Evolutionary conservation across 192 early-diverging fungal species (phyloP).

Genomic region (Coemansia sp.): DNA sequence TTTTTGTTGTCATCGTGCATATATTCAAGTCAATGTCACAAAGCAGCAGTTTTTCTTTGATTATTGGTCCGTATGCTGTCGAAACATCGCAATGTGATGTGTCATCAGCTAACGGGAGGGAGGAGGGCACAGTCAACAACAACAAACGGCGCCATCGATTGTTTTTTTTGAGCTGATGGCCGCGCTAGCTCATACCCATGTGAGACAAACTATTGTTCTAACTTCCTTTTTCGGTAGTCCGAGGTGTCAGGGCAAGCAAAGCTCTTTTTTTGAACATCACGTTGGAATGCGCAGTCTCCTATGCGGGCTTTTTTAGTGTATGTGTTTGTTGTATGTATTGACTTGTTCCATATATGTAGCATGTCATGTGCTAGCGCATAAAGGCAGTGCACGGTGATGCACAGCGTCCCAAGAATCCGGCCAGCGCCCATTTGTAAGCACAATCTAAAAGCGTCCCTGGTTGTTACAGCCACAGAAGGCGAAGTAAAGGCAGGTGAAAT

Average conservation of each 20-base stretch:
- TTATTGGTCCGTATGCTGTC: too few species aligned
- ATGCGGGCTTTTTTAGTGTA: too few species aligned
- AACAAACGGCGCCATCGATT: too few species aligned
- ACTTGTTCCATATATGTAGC: not conserved
- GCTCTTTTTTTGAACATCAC: not conserved
- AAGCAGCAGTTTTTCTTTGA: too few species aligned
- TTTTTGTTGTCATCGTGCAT: too few species aligned
- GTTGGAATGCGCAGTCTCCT: too few species aligned
- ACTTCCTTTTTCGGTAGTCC: not conserved
- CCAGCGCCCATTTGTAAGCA: not conserved
- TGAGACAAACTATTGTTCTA: not conserved
- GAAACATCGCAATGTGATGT: not conserved
- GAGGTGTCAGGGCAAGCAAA: not conserved
- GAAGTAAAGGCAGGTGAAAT: not conserved
- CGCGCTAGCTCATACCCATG: not conserved
- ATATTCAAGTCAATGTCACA: too few species aligned
- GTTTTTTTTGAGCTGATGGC: too few species aligned
- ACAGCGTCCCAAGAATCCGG: not conserved
- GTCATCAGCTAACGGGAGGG: not conserved
- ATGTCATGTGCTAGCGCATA: not conserved
- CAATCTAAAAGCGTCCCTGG: not conserved
- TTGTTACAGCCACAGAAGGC: not conserved
- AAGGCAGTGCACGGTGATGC: not conserved
- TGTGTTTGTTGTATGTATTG: not conserved
- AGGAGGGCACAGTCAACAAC: not conserved